Evolutionary conservation across 805 yeast genomes (phyloP).

Genomic region (Cyberlindnera amylophila): DNA sequence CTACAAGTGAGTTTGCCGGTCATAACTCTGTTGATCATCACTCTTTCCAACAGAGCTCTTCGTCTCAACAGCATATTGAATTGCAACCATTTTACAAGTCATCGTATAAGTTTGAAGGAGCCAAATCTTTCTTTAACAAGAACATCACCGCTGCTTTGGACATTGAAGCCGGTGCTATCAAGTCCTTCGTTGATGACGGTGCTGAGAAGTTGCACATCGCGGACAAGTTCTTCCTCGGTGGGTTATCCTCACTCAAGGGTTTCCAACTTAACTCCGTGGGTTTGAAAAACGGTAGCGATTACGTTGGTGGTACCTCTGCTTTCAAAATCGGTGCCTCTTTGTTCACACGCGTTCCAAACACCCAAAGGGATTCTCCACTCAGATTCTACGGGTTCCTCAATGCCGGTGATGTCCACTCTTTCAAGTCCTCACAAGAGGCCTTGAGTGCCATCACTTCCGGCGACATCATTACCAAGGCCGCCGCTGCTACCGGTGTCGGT

Average conservation of each 20-base stretch:
- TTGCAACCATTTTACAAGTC: conserved; percentile 24
- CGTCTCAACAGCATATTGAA: conserved; percentile 28
- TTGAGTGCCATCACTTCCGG: conserved; percentile 19
- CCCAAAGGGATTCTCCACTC: conserved; percentile 41
- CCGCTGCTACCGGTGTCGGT: conserved; percentile 49
- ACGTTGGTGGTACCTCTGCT: conserved; percentile 54
- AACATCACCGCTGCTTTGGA: conserved; percentile 45
- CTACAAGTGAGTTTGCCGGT: conserved; percentile 42
- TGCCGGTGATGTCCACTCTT: conserved; percentile 47
- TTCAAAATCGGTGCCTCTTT: conserved; percentile 48
- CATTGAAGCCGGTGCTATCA: conserved; percentile 48
- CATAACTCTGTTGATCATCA: conserved; percentile 26
- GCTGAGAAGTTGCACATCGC: conserved; percentile 47
- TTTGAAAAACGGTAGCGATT: conserved; percentile 40
- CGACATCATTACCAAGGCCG: conserved; percentile 30
- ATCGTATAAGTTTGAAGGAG: conserved; percentile 20
- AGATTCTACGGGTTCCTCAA: conserved; percentile 58
- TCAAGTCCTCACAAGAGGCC: conserved; percentile 17
- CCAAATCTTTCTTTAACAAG: conserved; percentile 40
- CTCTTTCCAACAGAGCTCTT: conserved; percentile 15
- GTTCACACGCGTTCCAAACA: conserved; percentile 51
- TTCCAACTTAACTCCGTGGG: conserved; percentile 61
- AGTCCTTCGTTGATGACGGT: conserved; percentile 24
- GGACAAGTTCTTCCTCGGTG: conserved; percentile 76
- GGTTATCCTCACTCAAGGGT: conserved; percentile 58